Evolutionary conservation across 139 green algal genomes (phyloP), one percentile per base, ranked within the genome.

Genomic region (Dunaliella sp.): DNA sequence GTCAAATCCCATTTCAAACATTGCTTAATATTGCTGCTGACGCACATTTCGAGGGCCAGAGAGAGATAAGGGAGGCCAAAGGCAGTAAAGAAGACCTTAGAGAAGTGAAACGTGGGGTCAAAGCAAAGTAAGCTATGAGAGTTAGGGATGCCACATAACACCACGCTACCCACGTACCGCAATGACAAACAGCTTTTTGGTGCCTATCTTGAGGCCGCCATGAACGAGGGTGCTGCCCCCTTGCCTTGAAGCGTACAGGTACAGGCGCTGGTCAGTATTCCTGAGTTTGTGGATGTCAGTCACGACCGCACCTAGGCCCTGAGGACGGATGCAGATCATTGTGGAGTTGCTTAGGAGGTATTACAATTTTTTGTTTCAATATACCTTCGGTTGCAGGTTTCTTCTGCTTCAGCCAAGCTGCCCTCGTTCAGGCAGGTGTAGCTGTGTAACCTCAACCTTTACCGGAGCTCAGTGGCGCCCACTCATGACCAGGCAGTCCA

Each of bases 161-260:
- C n/a, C n/a, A n/a, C n/a, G n/a, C n/a, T n/a, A 65, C 26, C 21
- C 48, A 37, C 81, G 73, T 83, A 86, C 85, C 28, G 1, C 72
- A 25, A 80, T n/a, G 37, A 86, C 38, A 74, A 90, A 86, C 12
- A 97, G 88, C 36, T 90, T 88, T 87, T 97, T 96, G 26, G 26
- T 86, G 22, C 94, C 95, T 0, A 91, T 85, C 76, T 96, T 96
- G 30, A 97, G 80, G 31, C 93, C 91, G 21, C 93, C 93, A 38
- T 94, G 75, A 0, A 97, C 75, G 30, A 88, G 32, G 0, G 85
- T 89, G 35, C 86, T 90, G 48, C 82, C 37, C 1, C 86, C 80
- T 21, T 89, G 78, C 1, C 87, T 82, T 12, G 88, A 85, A 34
- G 87, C 88, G 21, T 85, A 74, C 57, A 90, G 81, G 85, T 87